phyloP scores from a whole-genome alignment of 495 filamentous ascomycete genomes.

The Aspergillus leporis region DNA sequence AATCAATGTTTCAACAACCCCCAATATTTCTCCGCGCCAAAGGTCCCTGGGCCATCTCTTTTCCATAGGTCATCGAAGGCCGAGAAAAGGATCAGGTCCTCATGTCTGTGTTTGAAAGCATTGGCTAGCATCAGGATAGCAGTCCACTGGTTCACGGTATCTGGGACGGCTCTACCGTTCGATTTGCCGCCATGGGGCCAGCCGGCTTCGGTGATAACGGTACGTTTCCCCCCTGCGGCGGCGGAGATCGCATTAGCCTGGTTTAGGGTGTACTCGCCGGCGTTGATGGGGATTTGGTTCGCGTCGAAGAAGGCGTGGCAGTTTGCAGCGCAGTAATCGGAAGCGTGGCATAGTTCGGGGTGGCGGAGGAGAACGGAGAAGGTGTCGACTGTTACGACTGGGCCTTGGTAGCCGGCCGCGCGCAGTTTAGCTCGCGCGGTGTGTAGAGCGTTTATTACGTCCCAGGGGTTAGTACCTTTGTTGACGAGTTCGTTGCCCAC shows the following conservation, averaged over 20 bases:
- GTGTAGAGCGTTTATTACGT: constrained; percentile 56
- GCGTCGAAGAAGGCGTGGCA: constrained; percentile 83
- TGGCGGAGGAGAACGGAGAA: constrained; percentile 65
- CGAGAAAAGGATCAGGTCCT: constrained; percentile 66
- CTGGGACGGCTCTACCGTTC: constrained; percentile 66
- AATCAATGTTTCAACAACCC: constrained; percentile 47
- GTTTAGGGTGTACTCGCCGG: constrained; percentile 63
- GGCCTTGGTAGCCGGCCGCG: constrained; percentile 65
- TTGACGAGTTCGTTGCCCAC: constrained; percentile 85
- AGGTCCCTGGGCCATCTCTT: constrained; percentile 59
- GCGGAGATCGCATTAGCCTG: constrained; percentile 53
- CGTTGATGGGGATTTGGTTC: constrained; percentile 50
- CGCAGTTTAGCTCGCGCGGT: constrained; percentile 58
- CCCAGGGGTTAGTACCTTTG: constrained; percentile 48
- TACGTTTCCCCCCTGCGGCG: constrained; percentile 53
- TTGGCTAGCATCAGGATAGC: constrained; percentile 64
- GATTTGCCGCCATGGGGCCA: constrained; percentile 69
- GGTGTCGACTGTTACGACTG: constrained; percentile 79
- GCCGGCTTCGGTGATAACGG: constrained; percentile 74
- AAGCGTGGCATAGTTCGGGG: constrained; percentile 67
- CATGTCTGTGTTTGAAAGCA: constrained; percentile 45
- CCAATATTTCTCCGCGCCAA: constrained; percentile 73
- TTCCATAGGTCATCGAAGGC: constrained; percentile 83
- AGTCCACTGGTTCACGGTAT: constrained; percentile 56
- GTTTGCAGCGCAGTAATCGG: constrained; percentile 80